Base-by-base conservation (phyloP, 2,329 filamentous ascomycete genomes). In the Juglanconis sp. region DNA sequence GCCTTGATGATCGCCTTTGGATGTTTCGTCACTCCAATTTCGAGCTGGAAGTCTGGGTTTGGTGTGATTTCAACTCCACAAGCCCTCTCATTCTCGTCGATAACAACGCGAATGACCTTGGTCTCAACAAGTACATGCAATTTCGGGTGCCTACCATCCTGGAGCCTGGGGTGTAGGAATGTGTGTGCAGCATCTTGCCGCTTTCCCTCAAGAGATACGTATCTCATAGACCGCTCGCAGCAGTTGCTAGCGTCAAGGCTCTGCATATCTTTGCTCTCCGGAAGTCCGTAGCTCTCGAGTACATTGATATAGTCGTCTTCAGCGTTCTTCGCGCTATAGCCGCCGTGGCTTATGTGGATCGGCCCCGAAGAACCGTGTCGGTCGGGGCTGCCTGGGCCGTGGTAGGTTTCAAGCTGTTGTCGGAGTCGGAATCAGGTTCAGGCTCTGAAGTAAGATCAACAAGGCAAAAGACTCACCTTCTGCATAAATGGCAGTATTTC, bases 71-170 rank as follows among this genome's bases (percentile, higher is more conserved):
- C 80, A 3, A 84, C 75, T 0, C 81, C 83, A 1, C 73, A 73
- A 7, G 82, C 83, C 49, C 71, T 67, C 17, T 73, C 78, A 38
- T 78, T 76, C 10, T 75, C 72, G 24, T 82, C 77, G 58, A 82
- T 79, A 3, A 82, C 57, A 13, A 83, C 73, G 3, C 77, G 76
- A 3, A 76, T 70, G 4, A 85, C 81, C 64, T 82, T 79, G 10
- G 78, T 74, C 62, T 86, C 76, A 1, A 79, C 74, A 3, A 86
- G 71, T 7, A 87, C 76, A 56, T 85, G 79, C 1, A 87, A 74
- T 55, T 84, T 83, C 0, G 79, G 77, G 58, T 80, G 75, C 17
- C 78, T 69, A 4, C 77, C 67, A 59, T 75, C 73, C 56, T 80
- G 72, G 0, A 85, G 69, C 46, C 78, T 74, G 32, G 79, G 77